Evolutionary conservation across 192 early-diverging fungal genomes (phyloP).

Genomic region (Backusella parvicylindrica): DNA sequence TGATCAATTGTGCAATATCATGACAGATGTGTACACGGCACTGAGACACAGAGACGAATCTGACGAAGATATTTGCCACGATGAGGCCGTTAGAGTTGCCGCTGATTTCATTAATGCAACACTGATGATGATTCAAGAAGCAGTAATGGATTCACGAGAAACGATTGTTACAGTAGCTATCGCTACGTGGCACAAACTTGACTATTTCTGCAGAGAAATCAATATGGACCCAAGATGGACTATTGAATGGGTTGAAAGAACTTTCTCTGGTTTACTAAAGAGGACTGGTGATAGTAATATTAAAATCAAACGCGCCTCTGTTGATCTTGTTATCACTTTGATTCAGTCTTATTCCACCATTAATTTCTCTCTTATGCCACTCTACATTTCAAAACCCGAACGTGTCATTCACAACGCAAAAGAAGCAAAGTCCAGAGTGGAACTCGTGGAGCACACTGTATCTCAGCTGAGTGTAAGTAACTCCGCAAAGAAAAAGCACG

Average conservation of each 20-base stretch:
- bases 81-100: neutral
- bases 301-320: neutral
- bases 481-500: neutral
- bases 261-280: slow-evolving; percentile 19
- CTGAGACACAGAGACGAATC: neutral
- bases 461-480: neutral
- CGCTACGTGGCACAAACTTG: slow-evolving; percentile 12
- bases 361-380: neutral
- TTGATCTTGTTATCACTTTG: slow-evolving; percentile 9
- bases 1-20: neutral
- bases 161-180: slow-evolving; percentile 12
- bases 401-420: slow-evolving; percentile 21
- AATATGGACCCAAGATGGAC: neutral
- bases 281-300: slow-evolving; percentile 11
- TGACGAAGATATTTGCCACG: neutral
- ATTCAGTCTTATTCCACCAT: neutral
- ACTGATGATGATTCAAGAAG: slow-evolving; percentile 24
- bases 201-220: slow-evolving; percentile 7
- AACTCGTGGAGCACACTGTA: slow-evolving; percentile 16
- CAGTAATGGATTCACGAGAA: slow-evolving; percentile 25
- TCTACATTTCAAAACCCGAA: slow-evolving; percentile 17
- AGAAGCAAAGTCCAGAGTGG: slow-evolving; percentile 13
- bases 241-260: slow-evolving; percentile 5
- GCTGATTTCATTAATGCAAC: slow-evolving; percentile 12
- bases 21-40: neutral